Evolutionary conservation across 352 stramenopile genomes (phyloP).

Genomic region (Saprolegnia diclina): DNA sequence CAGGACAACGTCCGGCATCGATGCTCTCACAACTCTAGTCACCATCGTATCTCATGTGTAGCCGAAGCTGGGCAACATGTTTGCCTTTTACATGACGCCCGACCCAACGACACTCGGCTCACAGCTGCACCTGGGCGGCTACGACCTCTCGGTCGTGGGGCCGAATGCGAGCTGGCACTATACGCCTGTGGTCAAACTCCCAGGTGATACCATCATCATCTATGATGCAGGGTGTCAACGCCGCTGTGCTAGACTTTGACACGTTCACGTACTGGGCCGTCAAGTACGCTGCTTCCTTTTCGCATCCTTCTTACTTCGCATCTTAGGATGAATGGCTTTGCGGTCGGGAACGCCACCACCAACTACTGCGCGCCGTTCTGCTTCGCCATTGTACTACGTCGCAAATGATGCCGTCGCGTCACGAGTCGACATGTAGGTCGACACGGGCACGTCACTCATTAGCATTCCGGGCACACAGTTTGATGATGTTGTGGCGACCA

Average conservation of each 20-base stretch:
- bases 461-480: conserved; percentile 71
- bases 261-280: conserved; percentile 83
- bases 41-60: too few species aligned
- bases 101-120: conserved; percentile 60
- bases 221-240: not conserved
- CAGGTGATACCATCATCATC: conserved; percentile 12
- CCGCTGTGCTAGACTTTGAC: conserved; percentile 48
- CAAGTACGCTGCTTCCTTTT: conserved; percentile 59
- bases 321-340: conserved; percentile 29
- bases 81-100: conserved; percentile 82
- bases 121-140: conserved; percentile 80
- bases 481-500: conserved; percentile 46
- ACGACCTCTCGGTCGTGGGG: conserved; percentile 75
- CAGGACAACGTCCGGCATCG: conserved; percentile 35
- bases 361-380: conserved; percentile 78
- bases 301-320: not conserved
- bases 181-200: conserved; percentile 76
- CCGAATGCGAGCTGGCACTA: conserved; percentile 83
- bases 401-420: not conserved
- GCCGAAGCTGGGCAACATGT: conserved; percentile 71
- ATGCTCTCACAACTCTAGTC: not conserved
- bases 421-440: conserved; percentile 26
- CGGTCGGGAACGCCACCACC: conserved; percentile 9
- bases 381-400: conserved; percentile 62
- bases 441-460: conserved; percentile 85